Evolutionary conservation across 2,329 filamentous ascomycete species (phyloP), one percentile per base, ranked within the genome.

Genomic region (Zarea fungicola): DNA sequence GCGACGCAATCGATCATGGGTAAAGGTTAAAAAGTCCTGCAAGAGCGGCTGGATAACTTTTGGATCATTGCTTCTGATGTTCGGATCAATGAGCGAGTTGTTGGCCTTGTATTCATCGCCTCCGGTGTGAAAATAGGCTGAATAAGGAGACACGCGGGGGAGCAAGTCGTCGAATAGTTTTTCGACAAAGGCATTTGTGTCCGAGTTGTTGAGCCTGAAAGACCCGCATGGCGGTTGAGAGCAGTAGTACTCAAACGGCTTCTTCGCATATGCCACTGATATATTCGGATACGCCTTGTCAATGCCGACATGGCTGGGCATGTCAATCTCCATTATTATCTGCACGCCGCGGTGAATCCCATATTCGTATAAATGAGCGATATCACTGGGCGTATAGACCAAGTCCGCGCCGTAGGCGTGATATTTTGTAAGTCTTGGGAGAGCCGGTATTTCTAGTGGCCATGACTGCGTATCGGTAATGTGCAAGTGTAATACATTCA

Each of bases 391-490:
- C 1, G 77, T 80, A 70, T 93, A 95, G 1, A 80, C 78, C 44
- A 87, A 72, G 39, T 78, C 78, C n/a, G 75, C 71, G 18, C 75
- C 74, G 61, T 95, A 95, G 1, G 87, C 84, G 29, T 89, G 89
- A 62, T 88, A 84, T 44, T 74, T 67, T 4, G 88, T 76, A 2
- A 95, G 73, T 4, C 10, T 25, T 23, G 64, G 55, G 53, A 95
- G 67, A 3, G 85, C 67, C 1, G 87, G 86, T 42, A 95, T 84
- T 56, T 89, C 87, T 22, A 95, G 72, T 1, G 89, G 89, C 85
- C 89, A 95, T 4, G 87, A 87, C 65, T 95, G 89, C n/a, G 85
- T 83, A 65, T 95, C 89, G 5, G 87, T 93, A 50, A 84, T 75
- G 70, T 95, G 89, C 48, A 92, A 71, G 66, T 93, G 89, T 49